These are phyloP conservation scores for Neoboletus magnificus DNA, from an alignment of 768 basidiomycete genomes.

Conservation along the genomic window DNA sequence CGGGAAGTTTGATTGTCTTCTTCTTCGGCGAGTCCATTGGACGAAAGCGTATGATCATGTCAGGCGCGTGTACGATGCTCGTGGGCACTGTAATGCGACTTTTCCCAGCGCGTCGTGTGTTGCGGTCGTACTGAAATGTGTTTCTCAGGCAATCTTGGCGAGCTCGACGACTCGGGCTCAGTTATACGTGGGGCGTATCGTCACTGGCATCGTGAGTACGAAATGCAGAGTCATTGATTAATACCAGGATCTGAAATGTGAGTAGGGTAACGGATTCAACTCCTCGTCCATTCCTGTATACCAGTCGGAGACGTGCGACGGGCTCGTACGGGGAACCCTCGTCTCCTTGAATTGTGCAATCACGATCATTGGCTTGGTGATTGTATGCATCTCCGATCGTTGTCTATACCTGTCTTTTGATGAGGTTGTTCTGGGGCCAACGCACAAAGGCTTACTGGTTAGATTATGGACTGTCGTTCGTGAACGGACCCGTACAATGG, in stretches of 20 bases:
- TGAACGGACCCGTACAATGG: background rate
- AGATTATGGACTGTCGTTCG: background rate
- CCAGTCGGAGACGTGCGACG: background rate
- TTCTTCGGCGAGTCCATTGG: background rate
- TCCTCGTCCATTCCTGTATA: background rate
- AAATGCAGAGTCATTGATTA: background rate
- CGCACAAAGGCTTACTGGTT: background rate
- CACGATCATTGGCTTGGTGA: background rate
- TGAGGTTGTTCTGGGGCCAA: background rate
- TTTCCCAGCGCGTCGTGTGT: background rate
- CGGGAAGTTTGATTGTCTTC: background rate
- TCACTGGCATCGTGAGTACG: background rate
- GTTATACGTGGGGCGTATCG: background rate
- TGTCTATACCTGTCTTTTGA: background rate
- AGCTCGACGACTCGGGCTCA: background rate
- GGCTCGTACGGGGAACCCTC: background rate
- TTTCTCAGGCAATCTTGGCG: background rate
- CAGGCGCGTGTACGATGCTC: background rate
- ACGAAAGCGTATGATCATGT: background rate
- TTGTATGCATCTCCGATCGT: background rate
- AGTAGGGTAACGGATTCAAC: background rate
- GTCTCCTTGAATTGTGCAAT: background rate
- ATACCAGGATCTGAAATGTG: background rate
- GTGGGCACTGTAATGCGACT: background rate
- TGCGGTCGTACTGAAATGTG: background rate